phyloP scores from a whole-genome alignment of 768 basidiomycete species.

The Calvatia gigantea region DNA sequence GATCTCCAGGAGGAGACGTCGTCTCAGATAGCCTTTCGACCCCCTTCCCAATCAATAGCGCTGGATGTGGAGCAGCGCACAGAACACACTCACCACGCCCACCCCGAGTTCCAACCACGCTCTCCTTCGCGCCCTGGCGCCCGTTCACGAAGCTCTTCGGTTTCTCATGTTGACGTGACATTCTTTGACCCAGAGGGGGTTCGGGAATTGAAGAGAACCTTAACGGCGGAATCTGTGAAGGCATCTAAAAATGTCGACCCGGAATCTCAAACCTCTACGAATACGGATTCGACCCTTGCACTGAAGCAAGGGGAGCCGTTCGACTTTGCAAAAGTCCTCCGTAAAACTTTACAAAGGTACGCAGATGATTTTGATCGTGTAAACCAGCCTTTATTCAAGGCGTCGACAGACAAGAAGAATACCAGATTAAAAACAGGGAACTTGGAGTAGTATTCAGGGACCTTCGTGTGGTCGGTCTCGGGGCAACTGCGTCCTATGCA shows the following conservation, averaged over 20 bases:
- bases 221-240: constrained; percentile 26
- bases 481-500: constrained; percentile 49
- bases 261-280: not conserved
- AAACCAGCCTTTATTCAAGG: constrained; percentile 11
- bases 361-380: constrained; percentile 14
- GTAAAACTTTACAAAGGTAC: constrained; percentile 27
- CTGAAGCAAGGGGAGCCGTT: constrained; percentile 27
- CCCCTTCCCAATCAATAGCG: not conserved
- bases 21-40: not conserved
- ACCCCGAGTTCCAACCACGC: not conserved
- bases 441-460: constrained; percentile 61
- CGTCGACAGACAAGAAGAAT: constrained; percentile 38
- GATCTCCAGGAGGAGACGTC: constrained; percentile 12
- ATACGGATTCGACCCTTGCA: constrained; percentile 15
- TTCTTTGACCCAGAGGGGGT: constrained; percentile 59
- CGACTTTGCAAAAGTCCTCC: constrained; percentile 35
- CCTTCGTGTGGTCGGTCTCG: constrained; percentile 58
- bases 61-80: not conserved
- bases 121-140: not conserved
- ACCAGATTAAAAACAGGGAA: constrained; percentile 44
- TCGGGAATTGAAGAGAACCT: constrained; percentile 32
- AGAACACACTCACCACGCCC: not conserved
- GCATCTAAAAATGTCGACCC: not conserved
- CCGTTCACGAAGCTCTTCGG: constrained; percentile 14
- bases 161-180: constrained; percentile 40